These are phyloP conservation scores for Spongispora temasekensis DNA, from an alignment of 1,284 basidiomycete genomes.

Conservation along the genomic window DNA sequence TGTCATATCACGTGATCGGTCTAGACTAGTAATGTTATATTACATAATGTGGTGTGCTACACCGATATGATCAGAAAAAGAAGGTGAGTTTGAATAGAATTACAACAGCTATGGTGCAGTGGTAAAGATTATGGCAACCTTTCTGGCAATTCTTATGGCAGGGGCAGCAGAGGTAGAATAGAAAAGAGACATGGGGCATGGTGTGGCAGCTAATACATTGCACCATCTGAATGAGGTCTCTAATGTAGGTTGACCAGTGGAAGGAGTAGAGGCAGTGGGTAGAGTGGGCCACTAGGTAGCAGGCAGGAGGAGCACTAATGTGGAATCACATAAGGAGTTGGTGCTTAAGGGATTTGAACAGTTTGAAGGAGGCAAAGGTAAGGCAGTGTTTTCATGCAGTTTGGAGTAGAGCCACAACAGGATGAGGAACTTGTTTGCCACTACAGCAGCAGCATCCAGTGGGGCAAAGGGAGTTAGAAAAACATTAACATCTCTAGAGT, in stretches of 20 bases:
- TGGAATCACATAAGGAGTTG: background rate
- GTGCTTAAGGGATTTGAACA: background rate
- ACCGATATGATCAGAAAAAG: no score
- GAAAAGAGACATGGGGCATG: no score
- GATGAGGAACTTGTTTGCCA: background rate
- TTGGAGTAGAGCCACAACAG: background rate
- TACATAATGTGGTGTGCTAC: no score
- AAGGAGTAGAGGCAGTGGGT: background rate
- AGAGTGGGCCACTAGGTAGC: background rate
- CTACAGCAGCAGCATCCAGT: accelerated
- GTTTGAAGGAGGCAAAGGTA: background rate
- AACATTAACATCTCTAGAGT: background rate
- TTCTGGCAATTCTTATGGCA: background rate
- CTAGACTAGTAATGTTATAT: no score
- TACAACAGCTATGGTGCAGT: no score
- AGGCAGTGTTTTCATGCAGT: background rate
- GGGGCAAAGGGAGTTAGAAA: background rate
- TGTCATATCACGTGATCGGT: no score
- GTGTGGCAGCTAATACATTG: no score
- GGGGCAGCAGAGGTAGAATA: no score
- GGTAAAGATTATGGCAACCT: background rate
- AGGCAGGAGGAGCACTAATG: background rate
- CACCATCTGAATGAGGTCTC: no score
- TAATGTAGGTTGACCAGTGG: background rate
- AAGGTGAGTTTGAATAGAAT: no score